Conservation (phyloP, 306 rosid species). For the Quercus bicolor region DNA sequence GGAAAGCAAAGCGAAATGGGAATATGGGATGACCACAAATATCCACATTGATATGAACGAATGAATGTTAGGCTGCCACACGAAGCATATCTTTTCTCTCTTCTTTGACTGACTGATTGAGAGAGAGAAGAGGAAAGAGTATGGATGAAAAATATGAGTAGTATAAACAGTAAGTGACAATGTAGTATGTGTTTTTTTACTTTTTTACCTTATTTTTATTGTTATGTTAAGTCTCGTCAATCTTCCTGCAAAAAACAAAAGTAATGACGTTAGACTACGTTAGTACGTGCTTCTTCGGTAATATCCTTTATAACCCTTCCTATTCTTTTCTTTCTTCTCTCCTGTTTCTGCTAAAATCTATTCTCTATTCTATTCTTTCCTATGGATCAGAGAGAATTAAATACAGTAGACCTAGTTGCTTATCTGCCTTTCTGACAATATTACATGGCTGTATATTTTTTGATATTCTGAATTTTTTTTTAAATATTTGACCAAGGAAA, state of each 20-base stretch:
- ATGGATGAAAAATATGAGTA: background rate
- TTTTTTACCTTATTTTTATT: background rate
- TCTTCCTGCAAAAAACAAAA: background rate
- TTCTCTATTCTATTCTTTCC: background rate
- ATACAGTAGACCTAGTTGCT: background rate
- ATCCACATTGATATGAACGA: background rate
- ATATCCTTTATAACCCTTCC: no score
- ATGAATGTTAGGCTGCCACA: background rate
- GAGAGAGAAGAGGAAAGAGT: background rate
- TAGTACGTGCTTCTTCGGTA: background rate
- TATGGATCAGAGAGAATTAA: background rate
- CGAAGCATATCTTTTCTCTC: background rate
- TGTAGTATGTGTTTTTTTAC: background rate
- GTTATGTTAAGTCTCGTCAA: constrained; percentile 17
- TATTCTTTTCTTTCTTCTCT: no score
- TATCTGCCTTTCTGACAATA: background rate
- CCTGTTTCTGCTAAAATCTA: no score
- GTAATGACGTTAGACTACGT: constrained; percentile 8
- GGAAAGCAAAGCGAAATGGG: background rate
- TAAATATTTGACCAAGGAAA: no score
- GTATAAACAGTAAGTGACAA: no score
- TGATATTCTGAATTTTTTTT: no score
- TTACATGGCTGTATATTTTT: no score
- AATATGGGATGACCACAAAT: background rate
- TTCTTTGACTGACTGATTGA: background rate